phyloP scores from a whole-genome alignment of 768 basidiomycete species.

The Suillus fuscotomentosus region DNA sequence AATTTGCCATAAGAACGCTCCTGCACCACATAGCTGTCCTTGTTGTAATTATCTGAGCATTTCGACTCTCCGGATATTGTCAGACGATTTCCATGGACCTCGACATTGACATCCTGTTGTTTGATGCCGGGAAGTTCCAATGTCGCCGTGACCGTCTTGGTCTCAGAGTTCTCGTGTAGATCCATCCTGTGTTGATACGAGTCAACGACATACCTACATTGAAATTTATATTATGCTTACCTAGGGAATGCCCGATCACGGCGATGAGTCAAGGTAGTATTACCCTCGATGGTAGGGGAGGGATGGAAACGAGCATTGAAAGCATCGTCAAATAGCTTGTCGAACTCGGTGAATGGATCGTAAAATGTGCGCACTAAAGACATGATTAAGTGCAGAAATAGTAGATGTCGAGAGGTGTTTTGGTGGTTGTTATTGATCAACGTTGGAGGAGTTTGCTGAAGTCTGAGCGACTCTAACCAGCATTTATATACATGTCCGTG shows the following conservation, averaged over 20 bases:
- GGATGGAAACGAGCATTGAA: slow-evolving; percentile 24
- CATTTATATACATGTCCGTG: neutral
- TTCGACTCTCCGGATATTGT: slow-evolving; percentile 50
- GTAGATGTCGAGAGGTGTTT: too few species aligned
- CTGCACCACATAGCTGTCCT: slow-evolving; percentile 33
- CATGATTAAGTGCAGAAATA: slow-evolving; percentile 13
- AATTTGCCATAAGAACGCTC: slow-evolving; percentile 51
- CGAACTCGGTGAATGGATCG: slow-evolving; percentile 38
- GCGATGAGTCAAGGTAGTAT: slow-evolving; percentile 5
- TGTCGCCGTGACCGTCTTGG: slow-evolving; percentile 49
- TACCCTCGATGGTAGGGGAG: slow-evolving; percentile 7
- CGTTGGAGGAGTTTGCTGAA: neutral
- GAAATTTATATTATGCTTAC: slow-evolving; percentile 13
- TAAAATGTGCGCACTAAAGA: slow-evolving; percentile 26
- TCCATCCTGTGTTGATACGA: slow-evolving; percentile 43
- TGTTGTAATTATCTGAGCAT: slow-evolving; percentile 32
- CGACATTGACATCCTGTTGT: slow-evolving; percentile 52
- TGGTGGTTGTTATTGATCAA: neutral
- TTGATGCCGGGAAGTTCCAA: slow-evolving; percentile 59
- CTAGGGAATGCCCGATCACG: slow-evolving; percentile 20
- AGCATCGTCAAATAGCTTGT: slow-evolving; percentile 42
- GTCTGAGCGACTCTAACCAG: neutral
- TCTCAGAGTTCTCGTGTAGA: slow-evolving; percentile 47
- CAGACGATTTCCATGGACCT: slow-evolving; percentile 48
- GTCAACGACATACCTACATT: neutral